Evolutionary conservation across 768 basidiomycete species (phyloP).

Genomic region (Phylloporus scabripes): DNA sequence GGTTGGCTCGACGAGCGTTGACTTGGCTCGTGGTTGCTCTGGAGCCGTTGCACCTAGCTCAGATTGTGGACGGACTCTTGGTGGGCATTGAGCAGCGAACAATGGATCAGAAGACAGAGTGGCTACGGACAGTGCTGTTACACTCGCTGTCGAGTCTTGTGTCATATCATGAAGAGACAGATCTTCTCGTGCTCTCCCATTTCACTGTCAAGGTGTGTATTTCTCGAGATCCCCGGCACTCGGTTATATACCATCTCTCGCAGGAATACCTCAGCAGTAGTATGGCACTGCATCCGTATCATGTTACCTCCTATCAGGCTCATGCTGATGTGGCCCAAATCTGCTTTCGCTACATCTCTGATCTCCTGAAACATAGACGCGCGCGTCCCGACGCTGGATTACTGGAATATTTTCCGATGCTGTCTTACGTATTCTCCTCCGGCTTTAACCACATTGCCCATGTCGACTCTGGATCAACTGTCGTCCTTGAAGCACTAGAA

Average conservation of each 20-base stretch:
- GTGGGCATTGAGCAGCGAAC: neutral
- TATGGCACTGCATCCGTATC: neutral
- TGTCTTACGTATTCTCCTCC: neutral
- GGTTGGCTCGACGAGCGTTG: neutral
- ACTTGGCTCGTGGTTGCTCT: neutral
- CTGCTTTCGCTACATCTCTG: neutral
- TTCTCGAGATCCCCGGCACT: no score
- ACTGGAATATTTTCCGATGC: neutral
- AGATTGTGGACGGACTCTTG: neutral
- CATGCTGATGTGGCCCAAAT: neutral
- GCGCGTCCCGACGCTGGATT: no score
- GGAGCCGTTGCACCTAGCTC: neutral
- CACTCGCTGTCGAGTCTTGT: constrained; percentile 1
- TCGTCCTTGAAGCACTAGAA: neutral
- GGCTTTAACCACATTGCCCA: constrained; percentile 3
- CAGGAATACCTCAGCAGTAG: constrained; percentile 4
- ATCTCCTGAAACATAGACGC: neutral
- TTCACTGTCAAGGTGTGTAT: constrained; percentile 1
- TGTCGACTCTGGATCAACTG: neutral
- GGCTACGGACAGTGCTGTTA: neutral
- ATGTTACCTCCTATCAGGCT: neutral
- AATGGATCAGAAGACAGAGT: no score
- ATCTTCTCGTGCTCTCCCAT: neutral
- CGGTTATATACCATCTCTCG: neutral
- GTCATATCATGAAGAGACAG: neutral